A percentile compares a stretch with the other conserved stretches of the same genome.
These are phyloP conservation scores for Acrocalymma vagum DNA, from an alignment of 2,329 filamentous ascomycete genomes.

Conservation along the genomic window DNA sequence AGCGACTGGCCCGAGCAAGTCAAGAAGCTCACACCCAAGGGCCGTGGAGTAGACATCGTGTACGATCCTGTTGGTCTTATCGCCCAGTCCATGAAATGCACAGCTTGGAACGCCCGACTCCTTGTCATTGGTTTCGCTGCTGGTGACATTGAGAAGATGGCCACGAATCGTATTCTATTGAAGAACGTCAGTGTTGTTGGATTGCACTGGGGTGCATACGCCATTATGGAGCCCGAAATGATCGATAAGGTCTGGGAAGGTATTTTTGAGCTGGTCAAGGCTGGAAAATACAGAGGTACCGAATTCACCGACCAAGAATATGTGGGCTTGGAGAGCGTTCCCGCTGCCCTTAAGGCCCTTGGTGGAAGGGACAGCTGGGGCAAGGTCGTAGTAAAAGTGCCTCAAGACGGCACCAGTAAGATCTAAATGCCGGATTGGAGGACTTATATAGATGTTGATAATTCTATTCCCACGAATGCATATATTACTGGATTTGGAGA, in stretches of 20 bases:
- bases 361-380: conserved; percentile 90
- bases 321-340: conserved; percentile 81
- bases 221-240: conserved; percentile 73
- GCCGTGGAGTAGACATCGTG: conserved; percentile 85
- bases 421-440: too few relatives aligned
- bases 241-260: conserved; percentile 82
- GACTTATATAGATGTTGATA: too few relatives aligned
- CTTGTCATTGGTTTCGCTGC: conserved; percentile 90
- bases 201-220: conserved; percentile 90
- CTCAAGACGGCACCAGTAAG: conserved; percentile 60
- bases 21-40: conserved; percentile 77
- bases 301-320: conserved; percentile 85
- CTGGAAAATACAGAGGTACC: conserved; percentile 82
- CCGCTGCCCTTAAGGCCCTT: conserved; percentile 77
- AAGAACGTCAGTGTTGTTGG: conserved; percentile 95
- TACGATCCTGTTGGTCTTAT: conserved; percentile 95
- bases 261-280: conserved; percentile 77
- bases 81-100: conserved; percentile 87
- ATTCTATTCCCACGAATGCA: too few relatives aligned
- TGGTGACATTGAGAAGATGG: conserved; percentile 87
- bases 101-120: conserved; percentile 89
- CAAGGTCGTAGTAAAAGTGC: conserved; percentile 90
- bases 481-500: too few relatives aligned
- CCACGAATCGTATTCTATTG: conserved; percentile 88
- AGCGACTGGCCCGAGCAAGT: conserved; percentile 72